A percentile compares a stretch with the other conserved stretches of the same genome.
phyloP scores from a whole-genome alignment of 768 basidiomycete genomes.

The Tricholoma sp. region DNA sequence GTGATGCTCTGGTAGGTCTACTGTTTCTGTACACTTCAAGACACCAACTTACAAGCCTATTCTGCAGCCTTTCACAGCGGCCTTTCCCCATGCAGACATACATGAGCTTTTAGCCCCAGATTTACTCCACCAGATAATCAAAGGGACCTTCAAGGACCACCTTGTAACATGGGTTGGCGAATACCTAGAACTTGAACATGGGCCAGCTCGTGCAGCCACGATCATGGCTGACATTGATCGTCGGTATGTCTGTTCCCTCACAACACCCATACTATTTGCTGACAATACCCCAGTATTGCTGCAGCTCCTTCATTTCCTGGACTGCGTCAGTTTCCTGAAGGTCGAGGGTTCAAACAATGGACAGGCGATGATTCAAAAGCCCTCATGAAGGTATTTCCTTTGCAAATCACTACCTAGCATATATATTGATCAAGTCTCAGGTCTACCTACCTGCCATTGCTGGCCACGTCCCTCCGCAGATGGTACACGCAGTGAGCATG shows the following conservation, averaged over 20 bases:
- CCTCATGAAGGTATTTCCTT: conserved; percentile 25
- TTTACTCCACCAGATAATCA: conserved; percentile 26
- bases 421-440: conserved; percentile 3
- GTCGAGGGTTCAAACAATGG: conserved; percentile 22
- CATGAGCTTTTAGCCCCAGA: conserved; percentile 23
- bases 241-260: conserved; percentile 13
- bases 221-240: conserved; percentile 31
- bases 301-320: too few relatives aligned
- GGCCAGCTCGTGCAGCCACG: conserved; percentile 6
- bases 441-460: conserved; percentile 26
- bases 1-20: conserved; percentile 1
- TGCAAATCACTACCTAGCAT: background rate
- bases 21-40: background rate
- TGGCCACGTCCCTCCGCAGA: too few relatives aligned
- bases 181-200: conserved; percentile 16
- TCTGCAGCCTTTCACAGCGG: conserved; percentile 4
- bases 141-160: too few relatives aligned
- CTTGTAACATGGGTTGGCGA: conserved; percentile 22
- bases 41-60: background rate
- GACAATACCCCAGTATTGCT: conserved; percentile 16
- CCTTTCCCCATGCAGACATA: conserved; percentile 16
- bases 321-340: conserved; percentile 22
- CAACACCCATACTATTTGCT: background rate
- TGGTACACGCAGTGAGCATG: conserved; percentile 11
- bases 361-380: too few relatives aligned